phyloP scores from a whole-genome alignment of 768 basidiomycete genomes.

The Kwoniella europaea region DNA sequence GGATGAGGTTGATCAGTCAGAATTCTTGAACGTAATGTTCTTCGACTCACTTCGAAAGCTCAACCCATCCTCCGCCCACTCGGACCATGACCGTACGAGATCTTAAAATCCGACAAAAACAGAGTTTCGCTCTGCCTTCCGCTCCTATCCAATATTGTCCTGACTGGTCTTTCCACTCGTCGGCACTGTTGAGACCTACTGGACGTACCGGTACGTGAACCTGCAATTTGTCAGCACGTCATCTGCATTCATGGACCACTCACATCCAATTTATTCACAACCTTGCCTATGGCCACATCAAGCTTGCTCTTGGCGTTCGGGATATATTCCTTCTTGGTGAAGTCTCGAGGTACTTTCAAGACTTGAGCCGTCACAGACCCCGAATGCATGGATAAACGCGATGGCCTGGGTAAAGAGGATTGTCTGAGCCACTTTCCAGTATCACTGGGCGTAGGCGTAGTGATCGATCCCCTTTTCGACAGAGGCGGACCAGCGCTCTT shows the following conservation, averaged over 20 bases:
- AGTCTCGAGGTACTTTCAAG: neutral
- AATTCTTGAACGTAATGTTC: neutral
- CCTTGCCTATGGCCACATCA: conserved; percentile 88
- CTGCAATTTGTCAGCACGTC: conserved; percentile 23
- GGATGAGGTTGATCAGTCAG: neutral
- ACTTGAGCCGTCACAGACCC: conserved; percentile 68
- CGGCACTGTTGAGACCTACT: conserved; percentile 54
- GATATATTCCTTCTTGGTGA: conserved; percentile 69
- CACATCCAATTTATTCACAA: conserved; percentile 85
- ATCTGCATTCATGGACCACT: conserved; percentile 7
- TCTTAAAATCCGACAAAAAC: conserved; percentile 87
- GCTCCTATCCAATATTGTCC: conserved; percentile 97
- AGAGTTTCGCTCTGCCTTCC: conserved; percentile 77
- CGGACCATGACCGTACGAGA: conserved; percentile 95
- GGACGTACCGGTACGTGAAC: conserved; percentile 52
- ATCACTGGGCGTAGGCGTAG: neutral
- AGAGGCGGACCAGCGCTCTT: neutral
- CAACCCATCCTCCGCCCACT: conserved; percentile 92
- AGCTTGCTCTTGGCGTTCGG: conserved; percentile 89
- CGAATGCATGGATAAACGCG: conserved; percentile 1
- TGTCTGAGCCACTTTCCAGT: neutral
- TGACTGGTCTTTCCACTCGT: conserved; percentile 88
- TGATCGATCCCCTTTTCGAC: too few species aligned
- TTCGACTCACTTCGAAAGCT: conserved; percentile 77
- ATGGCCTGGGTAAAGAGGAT: conserved; percentile 23